Conservation (phyloP, 768 basidiomycete genomes). For the Lentinula edodes region DNA sequence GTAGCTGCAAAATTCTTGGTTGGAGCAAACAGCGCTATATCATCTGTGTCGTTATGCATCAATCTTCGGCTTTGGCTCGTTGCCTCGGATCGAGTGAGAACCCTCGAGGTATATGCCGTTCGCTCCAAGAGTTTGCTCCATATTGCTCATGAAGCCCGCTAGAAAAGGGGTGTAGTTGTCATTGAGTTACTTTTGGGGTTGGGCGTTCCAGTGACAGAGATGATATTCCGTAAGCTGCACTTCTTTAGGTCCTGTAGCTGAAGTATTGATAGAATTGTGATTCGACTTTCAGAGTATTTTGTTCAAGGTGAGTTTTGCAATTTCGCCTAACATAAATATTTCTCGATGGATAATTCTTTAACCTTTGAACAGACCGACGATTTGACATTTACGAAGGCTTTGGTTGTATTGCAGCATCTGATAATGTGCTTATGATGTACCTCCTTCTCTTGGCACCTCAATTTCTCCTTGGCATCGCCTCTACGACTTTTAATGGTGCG, state of each 20-base stretch:
- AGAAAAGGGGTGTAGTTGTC: not conserved
- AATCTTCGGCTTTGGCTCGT: conserved; percentile 2
- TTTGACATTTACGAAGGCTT: conserved; percentile 6
- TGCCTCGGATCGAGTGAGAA: conserved; percentile 1
- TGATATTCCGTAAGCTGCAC: conserved; percentile 1
- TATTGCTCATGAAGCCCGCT: not conserved
- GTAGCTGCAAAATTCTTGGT: conserved; percentile 3
- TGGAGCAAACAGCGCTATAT: not conserved
- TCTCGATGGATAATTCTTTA: not conserved
- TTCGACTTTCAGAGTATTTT: not conserved
- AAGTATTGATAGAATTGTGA: not conserved
- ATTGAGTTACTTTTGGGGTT: not conserved
- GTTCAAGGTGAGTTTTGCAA: conserved; percentile 1
- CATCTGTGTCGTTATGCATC: conserved; percentile 2
- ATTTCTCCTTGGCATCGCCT: not conserved
- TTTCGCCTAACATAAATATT: not conserved
- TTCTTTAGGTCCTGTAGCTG: not conserved
- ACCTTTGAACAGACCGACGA: not conserved
- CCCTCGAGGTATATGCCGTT: not conserved
- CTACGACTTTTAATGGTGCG: not conserved
- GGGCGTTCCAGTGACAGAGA: not conserved
- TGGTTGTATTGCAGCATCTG: not conserved
- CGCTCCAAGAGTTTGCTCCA: not conserved
- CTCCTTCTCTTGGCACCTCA: conserved; percentile 2
- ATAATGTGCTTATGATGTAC: conserved; percentile 4